Conservation (phyloP, 306 rosid genomes). For the Cicer pinnatifidum region DNA sequence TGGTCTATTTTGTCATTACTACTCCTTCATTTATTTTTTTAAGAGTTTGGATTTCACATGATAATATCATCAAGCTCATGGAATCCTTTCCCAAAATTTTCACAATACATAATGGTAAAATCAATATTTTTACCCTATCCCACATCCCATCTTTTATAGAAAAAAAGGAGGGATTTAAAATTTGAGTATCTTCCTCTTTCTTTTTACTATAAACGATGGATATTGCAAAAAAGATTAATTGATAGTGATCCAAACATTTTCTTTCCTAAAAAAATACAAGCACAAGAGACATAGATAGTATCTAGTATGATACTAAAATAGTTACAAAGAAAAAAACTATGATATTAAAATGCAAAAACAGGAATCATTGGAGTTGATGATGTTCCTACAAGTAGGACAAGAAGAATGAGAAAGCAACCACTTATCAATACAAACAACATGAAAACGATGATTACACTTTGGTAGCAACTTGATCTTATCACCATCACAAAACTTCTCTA, state of each 20-base stretch:
- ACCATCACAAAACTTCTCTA: constrained; percentile 61
- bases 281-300: background rate
- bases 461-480: constrained; percentile 64
- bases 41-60: too few species aligned
- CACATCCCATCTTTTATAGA: too few species aligned
- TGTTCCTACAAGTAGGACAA: constrained; percentile 78
- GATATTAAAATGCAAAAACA: constrained; percentile 37
- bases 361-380: constrained; percentile 42
- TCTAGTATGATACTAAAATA: background rate
- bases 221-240: background rate
- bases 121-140: too few species aligned
- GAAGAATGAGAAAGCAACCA: constrained; percentile 77
- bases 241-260: background rate
- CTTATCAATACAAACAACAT: constrained; percentile 72
- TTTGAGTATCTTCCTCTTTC: too few species aligned
- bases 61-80: too few species aligned
- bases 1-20: too few species aligned
- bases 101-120: too few species aligned
- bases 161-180: too few species aligned
- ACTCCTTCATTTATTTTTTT: too few species aligned
- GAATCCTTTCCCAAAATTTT: too few species aligned
- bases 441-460: constrained; percentile 71
- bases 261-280: background rate
- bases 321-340: constrained; percentile 1
- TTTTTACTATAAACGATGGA: too few species aligned